Evolutionary conservation across 2,329 filamentous ascomycete species (phyloP).

Genomic region (Cladosporium sp.): DNA sequence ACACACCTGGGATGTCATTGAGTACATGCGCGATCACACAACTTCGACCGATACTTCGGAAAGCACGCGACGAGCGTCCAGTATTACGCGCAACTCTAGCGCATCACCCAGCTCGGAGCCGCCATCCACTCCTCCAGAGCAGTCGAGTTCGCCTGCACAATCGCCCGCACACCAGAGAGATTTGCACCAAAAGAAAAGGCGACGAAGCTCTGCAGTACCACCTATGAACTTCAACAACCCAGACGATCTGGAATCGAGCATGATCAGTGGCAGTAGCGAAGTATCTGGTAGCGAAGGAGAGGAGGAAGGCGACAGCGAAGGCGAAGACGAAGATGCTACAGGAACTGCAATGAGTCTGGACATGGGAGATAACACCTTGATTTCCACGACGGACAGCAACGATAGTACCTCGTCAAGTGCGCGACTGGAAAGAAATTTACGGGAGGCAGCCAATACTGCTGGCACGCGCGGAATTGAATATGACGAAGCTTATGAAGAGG

Average conservation of each 20-base stretch:
- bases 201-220: conserved; percentile 64
- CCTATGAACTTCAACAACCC: conserved; percentile 61
- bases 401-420: conserved; percentile 63
- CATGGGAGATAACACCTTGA: conserved; percentile 53
- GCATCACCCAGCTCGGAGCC: conserved; percentile 46
- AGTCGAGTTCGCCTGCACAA: conserved; percentile 40
- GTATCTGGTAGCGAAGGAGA: conserved; percentile 43
- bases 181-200: conserved; percentile 57
- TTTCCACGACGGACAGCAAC: conserved; percentile 31
- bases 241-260: conserved; percentile 65
- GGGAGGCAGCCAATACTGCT: conserved; percentile 69
- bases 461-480: conserved; percentile 65
- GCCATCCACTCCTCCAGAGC: conserved; percentile 60
- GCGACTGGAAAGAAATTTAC: conserved; percentile 71
- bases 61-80: conserved; percentile 69
- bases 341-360: conserved; percentile 80
- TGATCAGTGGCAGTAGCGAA: conserved; percentile 61
- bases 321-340: conserved; percentile 58
- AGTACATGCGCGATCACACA: conserved; percentile 82
- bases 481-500: conserved; percentile 54
- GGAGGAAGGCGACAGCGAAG: conserved; percentile 54
- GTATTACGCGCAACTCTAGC: conserved; percentile 39
- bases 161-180: conserved; percentile 59
- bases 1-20: conserved; percentile 93
- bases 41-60: conserved; percentile 68